Conservation (phyloP, 768 basidiomycete genomes). For the Tubosaeta sp. region DNA sequence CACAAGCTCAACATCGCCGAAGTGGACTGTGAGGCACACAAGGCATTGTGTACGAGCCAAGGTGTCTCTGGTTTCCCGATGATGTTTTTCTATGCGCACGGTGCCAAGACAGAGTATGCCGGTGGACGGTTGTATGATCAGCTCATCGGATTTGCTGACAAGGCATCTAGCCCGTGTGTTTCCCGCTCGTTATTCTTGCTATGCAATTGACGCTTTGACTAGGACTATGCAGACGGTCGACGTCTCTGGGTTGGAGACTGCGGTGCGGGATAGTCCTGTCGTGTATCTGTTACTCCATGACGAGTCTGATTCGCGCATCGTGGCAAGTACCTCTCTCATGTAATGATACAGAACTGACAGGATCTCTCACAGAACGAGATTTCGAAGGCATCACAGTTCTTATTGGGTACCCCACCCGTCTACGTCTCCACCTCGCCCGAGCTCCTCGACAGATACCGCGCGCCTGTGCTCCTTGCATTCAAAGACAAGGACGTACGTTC, state of each 20-base stretch:
- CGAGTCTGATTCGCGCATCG: slow-evolving; percentile 24
- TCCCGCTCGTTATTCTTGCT: slow-evolving; percentile 7
- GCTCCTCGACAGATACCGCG: slow-evolving; percentile 32
- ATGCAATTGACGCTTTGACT: background rate
- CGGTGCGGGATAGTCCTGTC: slow-evolving; percentile 13
- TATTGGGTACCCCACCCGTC: slow-evolving; percentile 47
- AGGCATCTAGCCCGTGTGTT: slow-evolving; percentile 66
- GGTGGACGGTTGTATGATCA: slow-evolving; percentile 69
- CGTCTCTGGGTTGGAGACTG: slow-evolving; percentile 2
- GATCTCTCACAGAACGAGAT: slow-evolving; percentile 43
- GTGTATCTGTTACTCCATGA: slow-evolving; percentile 51
- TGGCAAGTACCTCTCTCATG: slow-evolving; percentile 26
- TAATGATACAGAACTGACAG: background rate
- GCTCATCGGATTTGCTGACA: slow-evolving; percentile 69
- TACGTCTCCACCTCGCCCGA: slow-evolving; percentile 35
- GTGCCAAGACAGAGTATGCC: slow-evolving; percentile 68
- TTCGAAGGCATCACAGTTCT: slow-evolving; percentile 49
- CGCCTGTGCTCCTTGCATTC: slow-evolving; percentile 59
- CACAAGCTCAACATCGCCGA: slow-evolving; percentile 74
- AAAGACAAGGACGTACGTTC: slow-evolving; percentile 51
- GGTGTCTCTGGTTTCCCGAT: slow-evolving; percentile 81
- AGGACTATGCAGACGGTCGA: slow-evolving; percentile 23
- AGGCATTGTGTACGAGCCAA: slow-evolving; percentile 59
- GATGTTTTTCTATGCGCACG: slow-evolving; percentile 59
- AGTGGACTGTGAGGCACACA: slow-evolving; percentile 83